Evolutionary conservation across 2,329 filamentous ascomycete genomes (phyloP).

Genomic region (Sporothrix luriei): DNA sequence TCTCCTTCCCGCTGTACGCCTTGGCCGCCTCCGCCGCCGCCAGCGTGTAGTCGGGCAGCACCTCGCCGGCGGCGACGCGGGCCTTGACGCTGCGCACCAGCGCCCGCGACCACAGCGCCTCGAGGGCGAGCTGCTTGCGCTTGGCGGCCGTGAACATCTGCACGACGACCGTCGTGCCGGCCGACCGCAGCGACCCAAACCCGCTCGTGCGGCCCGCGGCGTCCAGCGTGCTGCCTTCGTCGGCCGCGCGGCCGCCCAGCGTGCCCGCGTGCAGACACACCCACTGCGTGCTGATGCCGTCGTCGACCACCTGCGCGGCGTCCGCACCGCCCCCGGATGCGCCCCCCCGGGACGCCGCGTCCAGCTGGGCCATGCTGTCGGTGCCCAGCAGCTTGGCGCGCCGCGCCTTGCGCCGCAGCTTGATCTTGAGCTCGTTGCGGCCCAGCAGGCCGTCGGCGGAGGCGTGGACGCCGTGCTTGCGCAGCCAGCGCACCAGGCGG

Average conservation of each 20-base stretch:
- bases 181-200: conserved; percentile 61
- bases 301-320: conserved; percentile 62
- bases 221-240: conserved; percentile 51
- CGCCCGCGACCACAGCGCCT: conserved; percentile 54
- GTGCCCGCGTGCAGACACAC: conserved; percentile 88
- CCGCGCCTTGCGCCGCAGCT: conserved; percentile 76
- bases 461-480: conserved; percentile 72
- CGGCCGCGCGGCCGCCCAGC: conserved; percentile 58
- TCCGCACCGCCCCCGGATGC: too few species aligned
- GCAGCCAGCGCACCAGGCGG: conserved; percentile 83
- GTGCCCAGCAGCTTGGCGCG: conserved; percentile 76
- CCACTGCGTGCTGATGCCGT: conserved; percentile 92
- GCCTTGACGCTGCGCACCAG: conserved; percentile 42
- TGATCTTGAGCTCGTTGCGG: conserved; percentile 86
- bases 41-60: neutral
- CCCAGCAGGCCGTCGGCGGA: conserved; percentile 86
- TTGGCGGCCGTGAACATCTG: conserved; percentile 61
- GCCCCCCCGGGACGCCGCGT: neutral
- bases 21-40: neutral
- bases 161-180: conserved; percentile 58
- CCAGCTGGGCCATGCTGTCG: conserved; percentile 60
- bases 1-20: neutral
- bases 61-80: conserved; percentile 30
- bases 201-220: conserved; percentile 67
- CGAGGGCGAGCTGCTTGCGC: conserved; percentile 56